phyloP scores from a whole-genome alignment of 495 filamentous ascomycete species.

The Clavariopsis aquatica region DNA sequence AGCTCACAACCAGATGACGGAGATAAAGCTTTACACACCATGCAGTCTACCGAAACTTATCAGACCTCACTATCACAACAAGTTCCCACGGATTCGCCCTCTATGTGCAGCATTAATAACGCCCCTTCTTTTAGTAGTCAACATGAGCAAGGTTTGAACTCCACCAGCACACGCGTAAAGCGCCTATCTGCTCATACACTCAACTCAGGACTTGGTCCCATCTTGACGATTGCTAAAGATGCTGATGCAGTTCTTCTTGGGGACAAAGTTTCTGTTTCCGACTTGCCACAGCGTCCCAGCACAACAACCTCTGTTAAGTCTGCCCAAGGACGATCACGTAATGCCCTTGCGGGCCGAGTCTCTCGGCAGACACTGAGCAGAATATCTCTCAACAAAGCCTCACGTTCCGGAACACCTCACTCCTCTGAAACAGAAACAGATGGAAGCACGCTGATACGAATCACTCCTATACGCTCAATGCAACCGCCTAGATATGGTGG shows the following conservation, averaged over 20 bases:
- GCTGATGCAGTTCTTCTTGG: constrained; percentile 25
- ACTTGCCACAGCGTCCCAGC: constrained; percentile 5
- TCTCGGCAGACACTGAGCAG: constrained; percentile 16
- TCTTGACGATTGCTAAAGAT: constrained; percentile 22
- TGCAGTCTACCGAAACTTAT: not conserved
- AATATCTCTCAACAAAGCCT: not conserved
- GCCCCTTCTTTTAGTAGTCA: not conserved
- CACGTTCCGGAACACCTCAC: constrained; percentile 8
- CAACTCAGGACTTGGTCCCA: constrained; percentile 20
- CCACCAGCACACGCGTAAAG: constrained; percentile 21
- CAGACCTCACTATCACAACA: not conserved
- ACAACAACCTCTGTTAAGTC: not conserved
- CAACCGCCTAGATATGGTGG: constrained; percentile 9
- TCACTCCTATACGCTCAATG: constrained; percentile 17
- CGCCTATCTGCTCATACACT: constrained; percentile 20
- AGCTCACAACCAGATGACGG: not conserved
- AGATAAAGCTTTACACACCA: not conserved
- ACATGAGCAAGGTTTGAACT: not conserved
- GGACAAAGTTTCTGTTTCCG: not conserved
- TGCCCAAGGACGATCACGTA: constrained; percentile 1
- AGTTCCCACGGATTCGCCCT: not conserved
- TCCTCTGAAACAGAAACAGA: not conserved
- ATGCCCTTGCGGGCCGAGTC: constrained; percentile 13
- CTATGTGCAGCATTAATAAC: constrained; percentile 1
- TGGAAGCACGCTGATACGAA: not conserved